phyloP scores from a whole-genome alignment of 2,329 filamentous ascomycete species.

The Claviceps paspali region DNA sequence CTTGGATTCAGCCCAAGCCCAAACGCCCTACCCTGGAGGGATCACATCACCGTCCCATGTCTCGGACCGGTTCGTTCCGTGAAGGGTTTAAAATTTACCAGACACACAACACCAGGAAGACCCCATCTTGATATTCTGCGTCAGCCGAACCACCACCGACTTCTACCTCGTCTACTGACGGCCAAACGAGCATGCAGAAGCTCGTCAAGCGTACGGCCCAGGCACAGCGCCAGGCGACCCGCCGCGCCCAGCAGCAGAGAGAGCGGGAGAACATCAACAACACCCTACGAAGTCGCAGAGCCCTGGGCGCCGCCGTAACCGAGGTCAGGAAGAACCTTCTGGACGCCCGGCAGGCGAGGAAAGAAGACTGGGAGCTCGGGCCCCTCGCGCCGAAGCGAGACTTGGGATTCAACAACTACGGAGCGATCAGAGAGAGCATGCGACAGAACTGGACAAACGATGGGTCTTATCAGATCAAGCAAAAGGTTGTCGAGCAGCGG shows the following conservation, averaged over 20 bases:
- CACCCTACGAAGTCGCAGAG: slow-evolving; percentile 16
- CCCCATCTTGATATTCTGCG: too few species aligned
- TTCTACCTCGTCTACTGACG: too few species aligned
- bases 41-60: too few species aligned
- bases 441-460: slow-evolving; percentile 22
- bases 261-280: slow-evolving; percentile 17
- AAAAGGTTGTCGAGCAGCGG: slow-evolving; percentile 24
- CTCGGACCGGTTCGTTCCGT: too few species aligned
- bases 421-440: slow-evolving; percentile 28
- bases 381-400: slow-evolving; percentile 65
- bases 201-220: slow-evolving; percentile 50
- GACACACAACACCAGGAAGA: too few species aligned
- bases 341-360: slow-evolving; percentile 35
- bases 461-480: slow-evolving; percentile 14
- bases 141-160: too few species aligned
- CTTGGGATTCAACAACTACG: slow-evolving; percentile 47
- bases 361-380: slow-evolving; percentile 67
- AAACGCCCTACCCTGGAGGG: too few species aligned
- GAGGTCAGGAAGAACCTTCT: slow-evolving; percentile 22
- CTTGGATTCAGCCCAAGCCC: too few species aligned
- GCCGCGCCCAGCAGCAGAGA: slow-evolving; percentile 25
- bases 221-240: slow-evolving; percentile 48
- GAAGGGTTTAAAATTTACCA: too few species aligned
- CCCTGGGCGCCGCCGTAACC: slow-evolving; percentile 15
- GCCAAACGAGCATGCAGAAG: slow-evolving; percentile 45